Base-by-base conservation (phyloP, 108 stramenopile genomes). In the Bacterosira constricta region DNA sequence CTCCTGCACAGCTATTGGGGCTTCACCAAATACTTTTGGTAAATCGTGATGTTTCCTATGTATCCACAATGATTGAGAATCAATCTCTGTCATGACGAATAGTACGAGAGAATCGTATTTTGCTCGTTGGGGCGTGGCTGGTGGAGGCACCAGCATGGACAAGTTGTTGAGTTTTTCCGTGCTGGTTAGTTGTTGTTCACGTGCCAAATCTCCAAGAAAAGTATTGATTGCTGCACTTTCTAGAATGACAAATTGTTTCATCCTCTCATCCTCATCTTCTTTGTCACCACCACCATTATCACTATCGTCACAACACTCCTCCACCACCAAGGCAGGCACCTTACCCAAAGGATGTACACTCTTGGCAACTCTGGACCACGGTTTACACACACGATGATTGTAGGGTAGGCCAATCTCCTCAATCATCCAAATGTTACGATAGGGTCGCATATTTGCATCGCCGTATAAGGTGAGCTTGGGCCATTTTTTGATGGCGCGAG, bases 381-480 rank as follows among this genome's bases (percentile, higher is more conserved):
- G 90, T 21, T 37, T 32, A 31, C 79, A 81, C 6, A 35, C 34
- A 36, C 85, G 45, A 36, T 81, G 80, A 1, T 72, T 39, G 63
- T 84, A 87, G 1, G 77, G 61, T 1, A 84, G 29, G 0, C 74
- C 68, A 15, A 91, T 65, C 70, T 94, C 90, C 77, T 94, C 87
- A n/a, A 94, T 74, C 90, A 94, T 91, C 92, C 92, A 94, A 9
- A 85, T 38, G 57, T 86, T 85, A 1, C 92, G 90, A 64, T 91
- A 91, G 23, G 90, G 77, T 2, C 92, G 77, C 53, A 75, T 86
- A 36, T 64, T 74, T 12, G 86, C 80, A 51, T 83, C 70, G 1
- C 88, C 89, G 11, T 89, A 62, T 9, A 90, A 74, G 37, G 84
- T 79, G 29, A 82, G 52, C 11, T 49, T 54, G 6, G 65, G 80